A percentile compares a stretch with the other conserved stretches of the same genome.
Evolutionary conservation across 106 monocot species (phyloP).

Genomic region (Hemerocallis citrina): DNA sequence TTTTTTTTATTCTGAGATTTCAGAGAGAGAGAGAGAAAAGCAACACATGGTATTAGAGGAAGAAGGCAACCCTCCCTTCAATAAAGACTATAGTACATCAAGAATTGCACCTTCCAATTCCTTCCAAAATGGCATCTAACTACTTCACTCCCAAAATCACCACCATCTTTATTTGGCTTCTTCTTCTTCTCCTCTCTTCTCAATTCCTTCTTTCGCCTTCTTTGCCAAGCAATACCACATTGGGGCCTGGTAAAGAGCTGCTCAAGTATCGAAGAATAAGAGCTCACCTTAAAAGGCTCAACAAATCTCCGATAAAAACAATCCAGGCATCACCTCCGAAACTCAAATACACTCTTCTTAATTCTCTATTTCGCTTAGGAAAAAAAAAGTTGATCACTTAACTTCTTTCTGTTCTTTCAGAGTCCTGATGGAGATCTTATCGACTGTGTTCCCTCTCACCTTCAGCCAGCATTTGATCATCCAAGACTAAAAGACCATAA

Average conservation of each 20-base stretch:
- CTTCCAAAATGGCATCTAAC: too few species aligned
- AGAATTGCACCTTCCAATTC: constrained; percentile 15
- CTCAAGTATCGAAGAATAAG: constrained; percentile 44
- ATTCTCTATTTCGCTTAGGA: neutral
- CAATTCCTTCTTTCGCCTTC: neutral
- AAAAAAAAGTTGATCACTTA: too few species aligned
- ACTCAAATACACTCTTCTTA: neutral
- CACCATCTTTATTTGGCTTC: constrained; percentile 9
- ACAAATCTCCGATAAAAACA: constrained; percentile 61
- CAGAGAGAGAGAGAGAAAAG: too few species aligned
- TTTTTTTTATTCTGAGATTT: too few species aligned
- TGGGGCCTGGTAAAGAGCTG: constrained; percentile 33
- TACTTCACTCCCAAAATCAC: neutral
- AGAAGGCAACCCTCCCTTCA: too few species aligned
- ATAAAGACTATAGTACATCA: constrained; percentile 12
- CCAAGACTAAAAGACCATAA: constrained; percentile 54
- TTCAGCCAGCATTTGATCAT: constrained; percentile 94
- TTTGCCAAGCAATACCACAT: constrained; percentile 27
- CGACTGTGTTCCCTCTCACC: constrained; percentile 66
- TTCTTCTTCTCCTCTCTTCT: constrained; percentile 32
- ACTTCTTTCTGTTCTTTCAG: constrained; percentile 4
- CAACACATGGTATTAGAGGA: neutral
- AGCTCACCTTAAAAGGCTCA: constrained; percentile 50
- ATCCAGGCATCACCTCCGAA: constrained; percentile 38
- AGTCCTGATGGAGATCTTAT: constrained; percentile 81